phyloP scores from a whole-genome alignment of 2,329 filamentous ascomycete genomes.

The Alternaria sp. region DNA sequence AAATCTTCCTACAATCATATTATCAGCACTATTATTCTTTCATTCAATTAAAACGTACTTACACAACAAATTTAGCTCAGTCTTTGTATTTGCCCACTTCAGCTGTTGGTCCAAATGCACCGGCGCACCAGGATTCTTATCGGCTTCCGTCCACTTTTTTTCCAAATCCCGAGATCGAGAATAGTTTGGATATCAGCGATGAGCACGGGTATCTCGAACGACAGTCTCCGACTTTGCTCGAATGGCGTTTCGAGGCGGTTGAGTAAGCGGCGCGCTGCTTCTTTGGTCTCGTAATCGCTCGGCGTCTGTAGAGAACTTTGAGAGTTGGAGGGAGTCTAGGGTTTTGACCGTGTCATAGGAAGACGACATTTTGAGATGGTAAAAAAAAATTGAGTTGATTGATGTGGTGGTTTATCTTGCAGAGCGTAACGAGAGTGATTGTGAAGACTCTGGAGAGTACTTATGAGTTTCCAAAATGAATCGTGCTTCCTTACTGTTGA shows the following conservation, averaged over 20 bases:
- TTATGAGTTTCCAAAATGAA: neutral
- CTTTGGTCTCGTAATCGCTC: slow-evolving; percentile 13
- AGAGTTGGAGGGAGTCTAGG: neutral
- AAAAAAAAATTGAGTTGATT: neutral
- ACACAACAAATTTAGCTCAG: slow-evolving; percentile 12
- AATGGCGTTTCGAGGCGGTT: slow-evolving; percentile 14
- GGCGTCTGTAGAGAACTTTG: neutral
- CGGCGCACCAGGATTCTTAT: slow-evolving; percentile 7
- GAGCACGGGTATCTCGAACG: slow-evolving; percentile 9
- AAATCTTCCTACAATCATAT: neutral
- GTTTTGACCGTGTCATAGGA: neutral
- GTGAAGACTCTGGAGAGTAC: neutral
- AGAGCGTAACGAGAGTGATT: neutral
- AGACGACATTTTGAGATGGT: neutral
- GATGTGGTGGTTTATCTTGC: neutral
- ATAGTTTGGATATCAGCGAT: slow-evolving; percentile 10
- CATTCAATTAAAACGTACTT: neutral
- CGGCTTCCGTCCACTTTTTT: slow-evolving; percentile 12
- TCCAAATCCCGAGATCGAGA: slow-evolving; percentile 11
- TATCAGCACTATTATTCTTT: neutral
- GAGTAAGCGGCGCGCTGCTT: slow-evolving; percentile 12
- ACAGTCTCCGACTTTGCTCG: slow-evolving; percentile 13
- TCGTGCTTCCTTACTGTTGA: neutral
- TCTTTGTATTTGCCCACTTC: slow-evolving; percentile 7
- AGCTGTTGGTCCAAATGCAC: slow-evolving; percentile 6